phyloP scores from a whole-genome alignment of 257 asterid genomes.

The Coffea eugenioides region DNA sequence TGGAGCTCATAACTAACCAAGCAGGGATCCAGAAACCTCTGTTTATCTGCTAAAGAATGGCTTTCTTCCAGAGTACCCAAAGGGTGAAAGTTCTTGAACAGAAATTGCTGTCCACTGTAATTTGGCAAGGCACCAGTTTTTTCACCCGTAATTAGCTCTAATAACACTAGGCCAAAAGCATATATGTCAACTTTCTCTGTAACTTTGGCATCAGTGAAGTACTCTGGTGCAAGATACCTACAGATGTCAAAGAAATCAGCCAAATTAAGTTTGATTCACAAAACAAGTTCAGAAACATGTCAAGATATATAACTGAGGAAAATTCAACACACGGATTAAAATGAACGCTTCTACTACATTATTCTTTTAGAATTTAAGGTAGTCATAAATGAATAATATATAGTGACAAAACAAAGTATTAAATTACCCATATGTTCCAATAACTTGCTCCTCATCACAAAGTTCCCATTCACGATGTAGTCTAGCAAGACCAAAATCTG shows the following conservation, averaged over 20 bases:
- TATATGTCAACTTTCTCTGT: conserved; percentile 82
- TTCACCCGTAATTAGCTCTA: conserved; percentile 71
- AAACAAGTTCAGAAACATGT: not conserved
- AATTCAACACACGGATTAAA: not conserved
- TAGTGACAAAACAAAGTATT: not conserved
- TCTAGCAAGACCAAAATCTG: conserved; percentile 86
- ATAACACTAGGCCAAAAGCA: conserved; percentile 68
- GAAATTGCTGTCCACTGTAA: conserved; percentile 39
- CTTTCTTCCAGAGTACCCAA: conserved; percentile 47
- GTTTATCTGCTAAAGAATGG: conserved; percentile 43
- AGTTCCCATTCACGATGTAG: conserved; percentile 67
- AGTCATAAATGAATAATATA: not conserved
- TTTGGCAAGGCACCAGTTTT: conserved; percentile 53
- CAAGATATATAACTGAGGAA: not conserved
- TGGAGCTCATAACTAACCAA: conserved; percentile 40
- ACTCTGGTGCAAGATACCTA: conserved; percentile 87
- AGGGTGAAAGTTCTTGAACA: conserved; percentile 43
- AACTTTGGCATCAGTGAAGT: conserved; percentile 46
- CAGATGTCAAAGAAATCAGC: not conserved
- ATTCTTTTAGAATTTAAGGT: not conserved
- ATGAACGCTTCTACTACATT: not conserved
- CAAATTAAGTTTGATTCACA: conserved; percentile 5
- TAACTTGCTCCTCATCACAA: conserved; percentile 41
- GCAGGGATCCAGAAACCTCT: conserved; percentile 49
- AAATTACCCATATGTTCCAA: conserved; percentile 63